Base-by-base conservation (phyloP, 139 green algal genomes). In the Picochlorum sp. region DNA sequence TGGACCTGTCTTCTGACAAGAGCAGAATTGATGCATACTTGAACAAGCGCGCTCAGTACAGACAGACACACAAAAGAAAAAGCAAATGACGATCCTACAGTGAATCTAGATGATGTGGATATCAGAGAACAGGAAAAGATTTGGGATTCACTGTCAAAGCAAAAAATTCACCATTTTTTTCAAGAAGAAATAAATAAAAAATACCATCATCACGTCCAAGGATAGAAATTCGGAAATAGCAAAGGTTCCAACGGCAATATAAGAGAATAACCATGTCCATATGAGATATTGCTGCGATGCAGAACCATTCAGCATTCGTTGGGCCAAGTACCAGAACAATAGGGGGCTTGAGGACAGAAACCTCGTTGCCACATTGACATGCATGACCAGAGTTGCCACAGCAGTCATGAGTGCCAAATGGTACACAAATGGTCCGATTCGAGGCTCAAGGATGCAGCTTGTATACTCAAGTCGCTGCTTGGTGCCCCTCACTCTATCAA, bases 141-240 rank as follows among this genome's bases (percentile, higher is more conserved):
- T 20, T 21, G 13, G n/a, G 51, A 59, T 38, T 18, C 20, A 34
- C 13, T 34, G 21, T 23, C 41, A 59, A 59, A 59, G 21, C 1
- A 1, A 34, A 21, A 20, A 59, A 59, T 20, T 38, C 20, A 59
- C 18, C n/a, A 55, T 24, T 55, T 21, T 21, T 55, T 55, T 55
- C 18, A 55, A n/a, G 23, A 59, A 59, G 51, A 26, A 59, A 59
- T 18, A 34, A 59, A 30, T 15, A 59, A 23, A 23, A 23, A 23
- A 23, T 30, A 14, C 21, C n/a, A 28, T 32, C 5, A 32, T 45
- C 38, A 92, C 0, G 81, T 87, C 85, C 85, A 92, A 5, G 85
- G 85, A 34, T 84, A 91, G 45, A 90, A 90, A 62, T 89, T 89
- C 5, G 79, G 71, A 50, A 90, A 89, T 7, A 94, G 66, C 13